These are phyloP conservation scores for Leucoagaricus sp. DNA, from an alignment of 1,284 basidiomycete species.

Conservation along the genomic window DNA sequence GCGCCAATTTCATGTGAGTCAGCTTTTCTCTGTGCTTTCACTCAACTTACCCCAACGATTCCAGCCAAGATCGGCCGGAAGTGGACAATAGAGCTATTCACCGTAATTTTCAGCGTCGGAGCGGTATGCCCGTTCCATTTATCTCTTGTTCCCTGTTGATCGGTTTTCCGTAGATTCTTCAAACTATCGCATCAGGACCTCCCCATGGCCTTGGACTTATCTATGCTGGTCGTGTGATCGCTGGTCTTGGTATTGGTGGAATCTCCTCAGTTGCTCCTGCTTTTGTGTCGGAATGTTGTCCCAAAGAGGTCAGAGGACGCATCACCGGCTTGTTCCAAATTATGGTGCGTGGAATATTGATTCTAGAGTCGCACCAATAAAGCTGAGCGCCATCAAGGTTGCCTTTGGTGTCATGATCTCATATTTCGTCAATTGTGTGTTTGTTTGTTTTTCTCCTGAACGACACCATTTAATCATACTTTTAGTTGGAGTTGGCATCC, in stretches of 20 bases:
- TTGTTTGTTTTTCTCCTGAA: not conserved
- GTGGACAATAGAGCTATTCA: slow-evolving; percentile 25
- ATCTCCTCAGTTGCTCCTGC: slow-evolving; percentile 69
- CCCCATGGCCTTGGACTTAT: slow-evolving; percentile 60
- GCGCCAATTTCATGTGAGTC: slow-evolving; percentile 59
- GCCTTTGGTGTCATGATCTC: slow-evolving; percentile 76
- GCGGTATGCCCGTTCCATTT: slow-evolving; percentile 22
- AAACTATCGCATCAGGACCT: slow-evolving; percentile 54
- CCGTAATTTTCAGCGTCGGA: slow-evolving; percentile 29
- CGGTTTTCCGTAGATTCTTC: slow-evolving; percentile 32
- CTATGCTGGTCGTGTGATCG: slow-evolving; percentile 72
- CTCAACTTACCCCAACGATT: not conserved
- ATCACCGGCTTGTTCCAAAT: slow-evolving; percentile 81
- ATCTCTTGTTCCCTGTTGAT: not conserved
- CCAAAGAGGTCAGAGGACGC: slow-evolving; percentile 71
- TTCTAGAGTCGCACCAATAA: not conserved
- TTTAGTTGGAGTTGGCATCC: slow-evolving; percentile 60
- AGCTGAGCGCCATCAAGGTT: slow-evolving; percentile 26
- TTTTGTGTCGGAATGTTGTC: slow-evolving; percentile 78
- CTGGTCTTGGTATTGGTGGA: slow-evolving; percentile 67
- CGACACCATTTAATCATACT: not conserved
- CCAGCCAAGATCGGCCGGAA: slow-evolving; percentile 29
- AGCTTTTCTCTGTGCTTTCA: not conserved
- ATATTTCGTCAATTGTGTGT: slow-evolving; percentile 75
- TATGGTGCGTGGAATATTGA: slow-evolving; percentile 55